phyloP scores from a whole-genome alignment of 495 filamentous ascomycete genomes.

The Rhypophila decipiens region DNA sequence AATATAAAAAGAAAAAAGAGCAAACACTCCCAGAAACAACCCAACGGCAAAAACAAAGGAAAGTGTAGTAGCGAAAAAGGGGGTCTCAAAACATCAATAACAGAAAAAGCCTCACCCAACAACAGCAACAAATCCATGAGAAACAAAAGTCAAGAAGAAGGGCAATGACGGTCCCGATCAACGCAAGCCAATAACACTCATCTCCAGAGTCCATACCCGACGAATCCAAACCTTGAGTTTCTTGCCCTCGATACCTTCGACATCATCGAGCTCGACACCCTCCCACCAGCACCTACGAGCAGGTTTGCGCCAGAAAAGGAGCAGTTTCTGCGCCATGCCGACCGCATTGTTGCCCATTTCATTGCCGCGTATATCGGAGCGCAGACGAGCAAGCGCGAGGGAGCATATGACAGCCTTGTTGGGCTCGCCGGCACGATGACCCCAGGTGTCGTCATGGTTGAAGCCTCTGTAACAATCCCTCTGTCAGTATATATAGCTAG shows the following conservation, averaged over 20 bases:
- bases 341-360: conserved; percentile 73
- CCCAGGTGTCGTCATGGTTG: conserved; percentile 91
- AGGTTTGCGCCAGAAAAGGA: conserved; percentile 97
- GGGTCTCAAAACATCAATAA: too few species aligned
- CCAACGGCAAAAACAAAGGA: too few species aligned
- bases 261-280: conserved; percentile 82
- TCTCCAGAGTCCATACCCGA: conserved; percentile 97
- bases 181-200: conserved; percentile 91
- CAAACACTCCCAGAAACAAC: too few species aligned
- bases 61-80: too few species aligned
- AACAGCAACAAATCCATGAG: background rate
- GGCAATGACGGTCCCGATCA: conserved; percentile 22
- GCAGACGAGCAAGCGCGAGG: conserved; percentile 83
- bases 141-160: background rate
- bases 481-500: background rate
- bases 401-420: conserved; percentile 98
- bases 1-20: too few species aligned
- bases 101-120: too few species aligned
- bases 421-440: conserved; percentile 89
- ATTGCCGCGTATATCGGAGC: conserved; percentile 82
- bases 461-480: conserved; percentile 61
- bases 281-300: conserved; percentile 99
- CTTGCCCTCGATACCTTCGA: conserved; percentile 80
- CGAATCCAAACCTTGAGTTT: conserved; percentile 97
- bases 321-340: conserved; percentile 97